These are phyloP conservation scores for Jacaranda mimosifolia DNA, from an alignment of 257 asterid genomes.

Conservation along the genomic window DNA sequence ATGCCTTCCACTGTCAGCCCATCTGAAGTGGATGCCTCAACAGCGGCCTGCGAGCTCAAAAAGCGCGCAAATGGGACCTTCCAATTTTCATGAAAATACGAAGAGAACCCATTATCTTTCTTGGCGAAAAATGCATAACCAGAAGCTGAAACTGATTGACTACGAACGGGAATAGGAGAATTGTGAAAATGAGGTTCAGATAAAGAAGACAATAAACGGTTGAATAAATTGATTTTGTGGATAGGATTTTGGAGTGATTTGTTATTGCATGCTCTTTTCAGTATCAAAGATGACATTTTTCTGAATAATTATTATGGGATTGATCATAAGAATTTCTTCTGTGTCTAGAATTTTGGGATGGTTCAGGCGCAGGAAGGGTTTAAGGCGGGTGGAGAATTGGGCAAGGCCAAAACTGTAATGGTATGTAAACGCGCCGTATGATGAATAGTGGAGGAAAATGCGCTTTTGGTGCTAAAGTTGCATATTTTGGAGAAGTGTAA, in stretches of 20 bases:
- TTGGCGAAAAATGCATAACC: conserved; percentile 19
- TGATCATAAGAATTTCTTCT: conserved; percentile 23
- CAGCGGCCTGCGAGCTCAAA: conserved; percentile 61
- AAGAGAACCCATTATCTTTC: conserved; percentile 36
- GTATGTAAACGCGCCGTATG: neutral
- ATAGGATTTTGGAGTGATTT: conserved; percentile 39
- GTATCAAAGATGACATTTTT: conserved; percentile 58
- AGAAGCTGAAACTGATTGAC: conserved; percentile 37
- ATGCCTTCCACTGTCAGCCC: conserved; percentile 89
- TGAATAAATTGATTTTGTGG: conserved; percentile 32
- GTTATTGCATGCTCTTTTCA: conserved; percentile 45
- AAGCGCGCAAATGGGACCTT: conserved; percentile 41
- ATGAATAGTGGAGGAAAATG: too few species aligned
- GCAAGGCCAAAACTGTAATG: neutral
- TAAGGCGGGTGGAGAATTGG: conserved; percentile 28
- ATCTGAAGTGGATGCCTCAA: conserved; percentile 73
- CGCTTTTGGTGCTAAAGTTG: too few species aligned
- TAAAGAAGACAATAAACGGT: conserved; percentile 46
- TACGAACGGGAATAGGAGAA: conserved; percentile 34
- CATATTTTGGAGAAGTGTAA: too few species aligned
- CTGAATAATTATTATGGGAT: neutral
- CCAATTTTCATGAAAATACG: conserved; percentile 33
- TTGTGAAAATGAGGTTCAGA: conserved; percentile 40
- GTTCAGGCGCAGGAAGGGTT: conserved; percentile 45
- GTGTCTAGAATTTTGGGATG: neutral